phyloP scores from a whole-genome alignment of 1,284 basidiomycete genomes.

The Coriolopsis trogii region DNA sequence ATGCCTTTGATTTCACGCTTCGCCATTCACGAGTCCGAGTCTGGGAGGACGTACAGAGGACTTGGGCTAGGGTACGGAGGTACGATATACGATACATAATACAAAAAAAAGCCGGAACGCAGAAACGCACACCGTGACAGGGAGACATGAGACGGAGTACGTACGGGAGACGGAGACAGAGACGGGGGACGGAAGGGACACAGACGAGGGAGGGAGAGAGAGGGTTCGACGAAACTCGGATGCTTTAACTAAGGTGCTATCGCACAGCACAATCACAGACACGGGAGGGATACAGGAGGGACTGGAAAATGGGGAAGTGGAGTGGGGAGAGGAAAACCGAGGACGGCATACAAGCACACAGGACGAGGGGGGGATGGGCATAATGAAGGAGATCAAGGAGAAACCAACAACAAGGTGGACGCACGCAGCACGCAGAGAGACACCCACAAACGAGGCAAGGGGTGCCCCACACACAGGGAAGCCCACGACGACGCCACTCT shows the following conservation, averaged over 20 bases:
- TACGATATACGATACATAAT: constrained; percentile 18
- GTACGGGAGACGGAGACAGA: neutral
- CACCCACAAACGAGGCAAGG: too few relatives aligned
- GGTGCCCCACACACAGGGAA: too few relatives aligned
- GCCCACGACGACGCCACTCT: too few relatives aligned
- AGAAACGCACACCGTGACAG: neutral
- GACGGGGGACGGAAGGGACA: neutral
- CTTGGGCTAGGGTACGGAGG: constrained; percentile 7
- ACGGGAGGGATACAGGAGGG: neutral
- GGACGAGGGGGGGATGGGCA: neutral
- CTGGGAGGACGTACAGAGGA: neutral
- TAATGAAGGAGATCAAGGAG: neutral
- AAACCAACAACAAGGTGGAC: too few relatives aligned
- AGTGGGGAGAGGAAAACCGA: neutral
- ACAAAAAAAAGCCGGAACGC: constrained; percentile 1
- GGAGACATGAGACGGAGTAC: neutral
- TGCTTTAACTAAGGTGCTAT: too few relatives aligned
- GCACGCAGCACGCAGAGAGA: too few relatives aligned
- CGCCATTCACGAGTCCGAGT: neutral
- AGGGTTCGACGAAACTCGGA: too few relatives aligned
- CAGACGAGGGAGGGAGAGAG: neutral
- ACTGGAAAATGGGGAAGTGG: neutral
- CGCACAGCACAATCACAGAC: neutral
- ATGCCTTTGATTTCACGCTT: too few relatives aligned
- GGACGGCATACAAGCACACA: neutral